Evolutionary conservation across 352 stramenopile species (phyloP).

Genomic region (Plasmopara viticola): DNA sequence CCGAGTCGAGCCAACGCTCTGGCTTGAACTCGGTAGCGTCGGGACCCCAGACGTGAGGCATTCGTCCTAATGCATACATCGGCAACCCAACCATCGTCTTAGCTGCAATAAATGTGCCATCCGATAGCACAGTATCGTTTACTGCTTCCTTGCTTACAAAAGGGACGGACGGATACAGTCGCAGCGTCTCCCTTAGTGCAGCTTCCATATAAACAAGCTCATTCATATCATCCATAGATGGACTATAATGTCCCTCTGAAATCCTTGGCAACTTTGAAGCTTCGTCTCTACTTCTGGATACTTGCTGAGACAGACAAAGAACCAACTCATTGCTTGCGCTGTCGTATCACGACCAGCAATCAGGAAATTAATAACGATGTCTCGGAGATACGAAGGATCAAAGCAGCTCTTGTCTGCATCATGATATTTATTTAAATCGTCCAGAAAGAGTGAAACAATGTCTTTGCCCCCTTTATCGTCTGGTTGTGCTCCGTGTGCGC

Average conservation of each 20-base stretch:
- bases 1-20: constrained; percentile 53
- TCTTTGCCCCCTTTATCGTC: constrained; percentile 16
- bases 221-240: constrained; percentile 38
- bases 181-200: constrained; percentile 51
- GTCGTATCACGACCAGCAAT: constrained; percentile 79
- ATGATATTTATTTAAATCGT: constrained; percentile 12
- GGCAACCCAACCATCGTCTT: constrained; percentile 29
- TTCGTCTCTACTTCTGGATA: constrained; percentile 41
- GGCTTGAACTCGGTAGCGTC: constrained; percentile 58
- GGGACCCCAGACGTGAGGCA: constrained; percentile 49
- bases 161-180: constrained; percentile 57
- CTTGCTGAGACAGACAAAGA: constrained; percentile 52
- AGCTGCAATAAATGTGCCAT: constrained; percentile 51
- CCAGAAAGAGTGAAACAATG: constrained; percentile 49
- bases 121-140: constrained; percentile 25
- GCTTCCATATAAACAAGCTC: constrained; percentile 44
- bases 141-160: constrained; percentile 27
- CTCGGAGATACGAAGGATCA: constrained; percentile 42
- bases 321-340: constrained; percentile 65
- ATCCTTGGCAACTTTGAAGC: constrained; percentile 32
- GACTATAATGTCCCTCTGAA: constrained; percentile 11
- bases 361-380: constrained; percentile 78
- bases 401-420: constrained; percentile 8
- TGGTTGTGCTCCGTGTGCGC: constrained; percentile 2
- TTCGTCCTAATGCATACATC: constrained; percentile 50